These are phyloP conservation scores for Acer campestre DNA, from an alignment of 345 rosid species.

Conservation along the genomic window DNA sequence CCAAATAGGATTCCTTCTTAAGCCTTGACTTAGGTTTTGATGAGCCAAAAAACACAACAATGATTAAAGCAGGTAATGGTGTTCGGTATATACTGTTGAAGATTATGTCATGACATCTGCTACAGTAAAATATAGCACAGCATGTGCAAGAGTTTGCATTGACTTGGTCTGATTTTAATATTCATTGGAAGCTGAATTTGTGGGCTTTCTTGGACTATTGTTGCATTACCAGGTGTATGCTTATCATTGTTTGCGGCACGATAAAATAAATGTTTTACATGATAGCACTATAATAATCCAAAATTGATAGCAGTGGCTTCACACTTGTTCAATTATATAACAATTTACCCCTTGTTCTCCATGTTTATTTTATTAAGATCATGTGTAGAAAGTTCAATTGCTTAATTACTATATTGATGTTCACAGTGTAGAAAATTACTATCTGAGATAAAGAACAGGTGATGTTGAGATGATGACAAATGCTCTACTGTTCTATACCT, in stretches of 20 bases:
- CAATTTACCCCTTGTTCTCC: conserved; percentile 11
- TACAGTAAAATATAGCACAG: conserved; percentile 4
- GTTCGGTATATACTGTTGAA: conserved; percentile 3
- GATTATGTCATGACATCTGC: neutral
- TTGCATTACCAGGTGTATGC: neutral
- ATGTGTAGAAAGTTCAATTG: neutral
- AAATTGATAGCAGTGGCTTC: neutral
- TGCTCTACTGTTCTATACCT: neutral
- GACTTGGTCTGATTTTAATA: conserved; percentile 13
- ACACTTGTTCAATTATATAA: neutral
- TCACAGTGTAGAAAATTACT: neutral
- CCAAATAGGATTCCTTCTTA: too few relatives aligned
- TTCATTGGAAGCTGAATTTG: conserved; percentile 1
- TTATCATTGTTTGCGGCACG: neutral
- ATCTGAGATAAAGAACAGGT: neutral
- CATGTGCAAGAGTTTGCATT: conserved; percentile 5
- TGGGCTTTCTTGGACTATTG: conserved; percentile 7
- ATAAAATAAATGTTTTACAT: neutral
- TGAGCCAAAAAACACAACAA: too few relatives aligned
- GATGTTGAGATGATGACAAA: neutral
- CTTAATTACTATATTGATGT: neutral
- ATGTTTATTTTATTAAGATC: neutral
- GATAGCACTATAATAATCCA: conserved; percentile 1
- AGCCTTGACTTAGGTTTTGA: too few relatives aligned
- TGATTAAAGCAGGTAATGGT: neutral